These are phyloP conservation scores for Lasiosphaeria ovina DNA, from an alignment of 495 filamentous ascomycete species.

Conservation along the genomic window DNA sequence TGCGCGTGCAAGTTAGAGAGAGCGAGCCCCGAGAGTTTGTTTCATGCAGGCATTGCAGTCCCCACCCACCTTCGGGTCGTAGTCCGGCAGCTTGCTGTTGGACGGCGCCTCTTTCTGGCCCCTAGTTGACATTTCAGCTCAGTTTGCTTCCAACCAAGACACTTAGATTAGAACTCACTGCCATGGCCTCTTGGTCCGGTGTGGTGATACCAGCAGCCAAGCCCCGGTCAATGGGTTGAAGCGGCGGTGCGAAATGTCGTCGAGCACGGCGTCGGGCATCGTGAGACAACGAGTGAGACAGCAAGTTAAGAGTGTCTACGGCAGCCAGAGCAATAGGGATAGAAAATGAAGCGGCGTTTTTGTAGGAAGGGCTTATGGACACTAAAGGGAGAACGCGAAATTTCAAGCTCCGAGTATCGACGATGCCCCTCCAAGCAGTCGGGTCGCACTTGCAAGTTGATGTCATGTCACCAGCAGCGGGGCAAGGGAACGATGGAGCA, in stretches of 20 bases:
- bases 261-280: constrained; percentile 68
- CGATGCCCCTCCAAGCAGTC: not conserved
- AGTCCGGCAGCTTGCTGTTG: constrained; percentile 70
- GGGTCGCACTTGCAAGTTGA: constrained; percentile 4
- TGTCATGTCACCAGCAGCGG: constrained; percentile 1
- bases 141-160: not conserved
- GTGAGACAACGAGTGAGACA: constrained; percentile 2
- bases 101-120: constrained; percentile 85
- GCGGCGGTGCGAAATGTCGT: constrained; percentile 95
- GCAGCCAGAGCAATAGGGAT: not conserved
- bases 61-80: constrained; percentile 66
- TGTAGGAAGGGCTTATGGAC: not conserved
- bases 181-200: constrained; percentile 95
- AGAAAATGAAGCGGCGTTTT: not conserved
- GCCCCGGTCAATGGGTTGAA: constrained; percentile 89
- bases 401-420: constrained; percentile 1
- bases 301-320: too few species aligned
- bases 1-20: constrained; percentile 24
- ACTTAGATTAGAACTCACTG: constrained; percentile 61
- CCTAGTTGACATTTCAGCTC: constrained; percentile 43
- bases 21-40: not conserved
- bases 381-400: constrained; percentile 1
- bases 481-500: not conserved
- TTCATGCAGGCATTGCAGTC: not conserved
- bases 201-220: constrained; percentile 91